Evolutionary conservation across 1,139 yeast genomes (phyloP), one percentile per base, ranked within the genome.

Genomic region (Suhomyces yuchorum): DNA sequence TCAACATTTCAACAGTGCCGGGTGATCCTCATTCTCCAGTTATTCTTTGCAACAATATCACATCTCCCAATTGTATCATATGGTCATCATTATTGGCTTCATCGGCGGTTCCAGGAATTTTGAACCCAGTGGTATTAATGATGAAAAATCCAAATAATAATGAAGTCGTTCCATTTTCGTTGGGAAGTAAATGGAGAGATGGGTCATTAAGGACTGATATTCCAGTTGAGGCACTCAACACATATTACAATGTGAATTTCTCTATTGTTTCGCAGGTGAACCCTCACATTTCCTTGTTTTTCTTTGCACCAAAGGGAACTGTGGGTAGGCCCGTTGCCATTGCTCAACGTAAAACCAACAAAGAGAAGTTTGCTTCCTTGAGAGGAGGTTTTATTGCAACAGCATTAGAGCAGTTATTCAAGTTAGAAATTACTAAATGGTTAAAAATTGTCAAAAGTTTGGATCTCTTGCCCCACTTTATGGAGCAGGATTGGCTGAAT

Each of bases 11-110:
- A 0, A 86, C 93, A 0, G 91, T 87, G 3, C 95, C 96, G 1
- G 85, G 90, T 6, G 93, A 87, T 60, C 87, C 90, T 1, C 88
- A 86, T 62, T 84, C 92, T 1, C 95, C 96, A 0, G 91, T 84
- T 4, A 87, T 87, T 60, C 70, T 87, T 47, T 85, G 93, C 63
- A 87, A 87, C 57, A 83, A 83, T 58, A 78, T 86, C 48, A 87
- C 95, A 0, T 81, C 92, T 7, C 95, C 95, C 9, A 80, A 85
- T 62, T 86, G 93, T 61, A 84, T 87, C n/a, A 84, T 87, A 18
- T 87, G 95, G 95, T 82, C 89, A 2, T 74, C 92, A 0, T 68
- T 87, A 52, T 68, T 87, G 40, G 95, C 95, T 0, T 84, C 91
- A 11, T 81, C 90, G 4, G 95, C 95, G 0, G 95, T 87, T 8